Percentiles rank a stretch among this genome's conserved stretches.
Conservation (phyloP, 148 eudicot genomes). For the Rhododendron vialii region DNA sequence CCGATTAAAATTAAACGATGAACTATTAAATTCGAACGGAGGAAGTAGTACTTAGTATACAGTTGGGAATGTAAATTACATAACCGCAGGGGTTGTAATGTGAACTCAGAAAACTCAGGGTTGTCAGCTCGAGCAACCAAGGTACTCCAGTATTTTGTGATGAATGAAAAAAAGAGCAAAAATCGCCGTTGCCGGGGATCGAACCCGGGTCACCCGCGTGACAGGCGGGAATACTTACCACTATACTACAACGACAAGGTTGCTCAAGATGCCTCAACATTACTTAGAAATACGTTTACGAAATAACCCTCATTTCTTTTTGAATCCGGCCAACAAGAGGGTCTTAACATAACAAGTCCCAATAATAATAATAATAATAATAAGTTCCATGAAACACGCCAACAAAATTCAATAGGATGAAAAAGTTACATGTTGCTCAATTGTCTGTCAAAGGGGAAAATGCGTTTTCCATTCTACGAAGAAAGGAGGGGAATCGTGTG, state of each 20-base stretch:
- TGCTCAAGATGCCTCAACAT: background rate
- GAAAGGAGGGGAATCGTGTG: too few species aligned
- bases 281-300: too few species aligned
- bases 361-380: too few species aligned
- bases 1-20: too few species aligned
- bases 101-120: background rate
- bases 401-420: background rate
- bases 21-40: too few species aligned
- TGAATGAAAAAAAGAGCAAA: too few species aligned
- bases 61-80: background rate
- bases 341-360: background rate
- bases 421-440: background rate
- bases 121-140: background rate
- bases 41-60: too few species aligned
- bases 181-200: constrained; percentile 98
- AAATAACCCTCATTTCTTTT: background rate
- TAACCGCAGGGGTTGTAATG: background rate
- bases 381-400: background rate
- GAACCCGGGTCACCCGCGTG: constrained; percentile 99
- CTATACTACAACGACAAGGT: constrained; percentile 89
- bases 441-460: too few species aligned
- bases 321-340: background rate
- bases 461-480: too few species aligned
- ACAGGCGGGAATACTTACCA: constrained; percentile 99
- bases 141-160: too few species aligned